Base-by-base conservation (phyloP, 768 basidiomycete species). In the Boletus fagicola region DNA sequence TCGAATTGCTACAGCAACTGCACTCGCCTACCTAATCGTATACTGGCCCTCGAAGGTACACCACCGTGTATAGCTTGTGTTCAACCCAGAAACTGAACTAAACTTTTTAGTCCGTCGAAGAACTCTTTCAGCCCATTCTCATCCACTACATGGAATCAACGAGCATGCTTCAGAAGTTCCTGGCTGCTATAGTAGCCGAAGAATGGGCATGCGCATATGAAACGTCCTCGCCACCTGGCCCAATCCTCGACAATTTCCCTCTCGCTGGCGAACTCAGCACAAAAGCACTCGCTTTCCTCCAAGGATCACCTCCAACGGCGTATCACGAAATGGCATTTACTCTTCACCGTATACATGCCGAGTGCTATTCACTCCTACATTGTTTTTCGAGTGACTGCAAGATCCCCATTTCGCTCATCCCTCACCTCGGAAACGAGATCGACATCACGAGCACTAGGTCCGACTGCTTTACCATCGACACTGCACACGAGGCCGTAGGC, bases 291-390 rank as follows among this genome's bases (percentile, higher is more conserved):
- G 66, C 75, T 12, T 87, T 86, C 78, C 81, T 98, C 38, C 93
- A 94, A 73, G 81, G 77, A 30, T 77, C 82, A 0, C 82, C 88
- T 6, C 93, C 93, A 4, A 72, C 83, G 1, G 87, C 89, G 1
- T 97, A 97, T 70, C 87, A 92, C 75, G 96, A 99, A 75, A 93
- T 95, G 89, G 82, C 86, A 3, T 83, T 86, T 63, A 80, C 87
- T 22, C 84, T 97, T 15, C 80, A 81, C 49, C 88, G 91, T 24
- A 88, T 98, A 42, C 86, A 91, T 56, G 70, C 77, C 6, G 94
- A 97, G 58, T 94, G 90, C 63, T 80, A 81, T 65, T 79, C 84
- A 4, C 82, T 98, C 30, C 81, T 97, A n/a, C 84, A 85, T 55
- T 83, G 88, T 31, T 97, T 98, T 74, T 78, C 80, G 3, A 77